phyloP scores from a whole-genome alignment of 805 yeast species.

The Hermanozyma aechmeae region DNA sequence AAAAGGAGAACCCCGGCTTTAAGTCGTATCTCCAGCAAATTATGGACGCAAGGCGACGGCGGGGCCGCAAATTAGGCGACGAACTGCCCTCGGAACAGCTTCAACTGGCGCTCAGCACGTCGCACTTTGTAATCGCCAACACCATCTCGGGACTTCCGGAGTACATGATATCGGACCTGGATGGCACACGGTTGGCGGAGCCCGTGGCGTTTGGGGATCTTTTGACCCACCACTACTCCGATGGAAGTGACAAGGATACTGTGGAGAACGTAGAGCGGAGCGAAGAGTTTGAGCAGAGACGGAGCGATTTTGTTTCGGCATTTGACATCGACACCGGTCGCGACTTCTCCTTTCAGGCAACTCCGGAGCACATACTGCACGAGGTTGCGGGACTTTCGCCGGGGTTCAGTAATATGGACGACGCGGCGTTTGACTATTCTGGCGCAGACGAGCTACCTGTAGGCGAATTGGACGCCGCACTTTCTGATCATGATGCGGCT shows the following conservation, averaged over 20 bases:
- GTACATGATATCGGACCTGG: slow-evolving; percentile 1
- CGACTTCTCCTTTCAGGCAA: too few species aligned
- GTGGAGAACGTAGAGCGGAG: background rate
- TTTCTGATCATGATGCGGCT: too few species aligned
- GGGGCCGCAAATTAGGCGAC: too few species aligned
- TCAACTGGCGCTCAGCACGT: slow-evolving; percentile 7
- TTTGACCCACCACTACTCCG: slow-evolving; percentile 1
- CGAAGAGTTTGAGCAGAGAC: background rate
- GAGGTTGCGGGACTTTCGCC: too few species aligned
- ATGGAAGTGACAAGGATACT: background rate
- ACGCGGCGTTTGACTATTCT: too few species aligned
- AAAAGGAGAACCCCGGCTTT: slow-evolving; percentile 5
- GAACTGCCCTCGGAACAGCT: too few species aligned
- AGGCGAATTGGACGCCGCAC: too few species aligned
- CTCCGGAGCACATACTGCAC: too few species aligned
- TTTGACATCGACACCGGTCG: too few species aligned
- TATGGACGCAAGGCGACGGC: slow-evolving; percentile 8
- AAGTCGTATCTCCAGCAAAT: slow-evolving; percentile 25
- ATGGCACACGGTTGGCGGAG: slow-evolving; percentile 4
- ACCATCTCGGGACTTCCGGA: slow-evolving; percentile 10
- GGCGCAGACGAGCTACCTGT: too few species aligned
- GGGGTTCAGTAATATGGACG: too few species aligned
- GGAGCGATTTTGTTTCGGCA: too few species aligned
- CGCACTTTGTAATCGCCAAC: slow-evolving; percentile 9
- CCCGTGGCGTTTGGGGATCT: slow-evolving; percentile 9